Evolutionary conservation across 2,329 filamentous ascomycete genomes (phyloP), one percentile per base, ranked within the genome.

Genomic region (Penicillium sp.): DNA sequence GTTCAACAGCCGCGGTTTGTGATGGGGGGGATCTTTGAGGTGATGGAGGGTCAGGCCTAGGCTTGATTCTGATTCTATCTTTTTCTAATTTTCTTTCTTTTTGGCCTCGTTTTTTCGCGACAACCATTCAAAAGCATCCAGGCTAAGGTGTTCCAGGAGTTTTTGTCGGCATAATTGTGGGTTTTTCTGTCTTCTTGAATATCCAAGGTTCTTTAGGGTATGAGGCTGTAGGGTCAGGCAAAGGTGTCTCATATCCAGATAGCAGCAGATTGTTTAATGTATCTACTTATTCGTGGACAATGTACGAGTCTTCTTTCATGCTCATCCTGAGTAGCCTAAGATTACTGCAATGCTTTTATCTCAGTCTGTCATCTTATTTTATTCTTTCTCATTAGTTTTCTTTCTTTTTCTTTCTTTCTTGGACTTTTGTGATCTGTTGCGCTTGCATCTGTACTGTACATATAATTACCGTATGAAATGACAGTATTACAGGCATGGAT

Each of bases 21-120:
- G 26, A 77, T 81, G 75, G 79, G 79, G 16, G 79, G 79, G 8
- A 81, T 81, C 37, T 78, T 80, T 58, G 79, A 81, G 68, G 78
- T 81, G 35, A 77, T 81, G 78, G 79, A 81, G 61, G 78, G 76
- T 13, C 64, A 66, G 25, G 73, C 72, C 52, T 80, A 65, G 55
- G 54, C 52, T 58, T 45, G 8, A 16, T 42, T 10, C n/a, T 16
- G 16, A 1, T 55, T 52, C 26, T 55, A 52, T 48, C 42, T 45
- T 25, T 46, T 14, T 13, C 33, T 26, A 13, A 0, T 26, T 26
- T 1, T 14, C 28, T 28, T 4, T 26, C n/a, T 26, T 16, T 8
- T 22, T 22, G 19, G 19, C 25, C 10, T 49, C 42, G 26, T 30
- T 28, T 51, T 51, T 52, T 52, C 16, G 37, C 16, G n/a, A 37